Conservation (phyloP, 345 rosid genomes). For the Barbarea vulgaris region DNA sequence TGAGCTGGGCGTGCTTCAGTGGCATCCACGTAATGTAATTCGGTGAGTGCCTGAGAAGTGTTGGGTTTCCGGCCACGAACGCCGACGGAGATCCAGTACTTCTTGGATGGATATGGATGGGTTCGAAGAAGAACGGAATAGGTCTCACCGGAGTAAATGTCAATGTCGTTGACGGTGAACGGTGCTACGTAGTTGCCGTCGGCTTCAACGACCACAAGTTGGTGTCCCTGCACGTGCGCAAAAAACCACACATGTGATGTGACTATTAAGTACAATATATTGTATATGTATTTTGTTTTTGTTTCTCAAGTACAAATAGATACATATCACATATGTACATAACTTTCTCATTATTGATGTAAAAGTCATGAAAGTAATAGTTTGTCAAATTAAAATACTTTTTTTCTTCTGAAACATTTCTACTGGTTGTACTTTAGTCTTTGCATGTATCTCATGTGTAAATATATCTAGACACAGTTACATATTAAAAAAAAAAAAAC, state of each 20-base stretch:
- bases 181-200: constrained; percentile 82
- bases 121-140: constrained; percentile 72
- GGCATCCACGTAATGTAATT: constrained; percentile 50
- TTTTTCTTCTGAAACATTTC: neutral
- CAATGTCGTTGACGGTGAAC: constrained; percentile 53
- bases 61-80: constrained; percentile 67
- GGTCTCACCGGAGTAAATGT: constrained; percentile 81
- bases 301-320: neutral
- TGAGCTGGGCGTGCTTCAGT: constrained; percentile 41
- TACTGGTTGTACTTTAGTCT: no score
- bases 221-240: constrained; percentile 53
- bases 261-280: neutral
- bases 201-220: constrained; percentile 77
- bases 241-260: constrained; percentile 27
- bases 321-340: neutral
- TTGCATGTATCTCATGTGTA: neutral
- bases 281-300: neutral
- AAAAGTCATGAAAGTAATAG: neutral
- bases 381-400: neutral
- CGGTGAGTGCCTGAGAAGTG: constrained; percentile 60
- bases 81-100: constrained; percentile 62
- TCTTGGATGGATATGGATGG: constrained; percentile 43
- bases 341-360: neutral
- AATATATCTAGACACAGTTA: neutral
- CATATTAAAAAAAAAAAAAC: no score